Base-by-base conservation (phyloP, 75 land plant species). In the Isoetes taiwanensis region DNA sequence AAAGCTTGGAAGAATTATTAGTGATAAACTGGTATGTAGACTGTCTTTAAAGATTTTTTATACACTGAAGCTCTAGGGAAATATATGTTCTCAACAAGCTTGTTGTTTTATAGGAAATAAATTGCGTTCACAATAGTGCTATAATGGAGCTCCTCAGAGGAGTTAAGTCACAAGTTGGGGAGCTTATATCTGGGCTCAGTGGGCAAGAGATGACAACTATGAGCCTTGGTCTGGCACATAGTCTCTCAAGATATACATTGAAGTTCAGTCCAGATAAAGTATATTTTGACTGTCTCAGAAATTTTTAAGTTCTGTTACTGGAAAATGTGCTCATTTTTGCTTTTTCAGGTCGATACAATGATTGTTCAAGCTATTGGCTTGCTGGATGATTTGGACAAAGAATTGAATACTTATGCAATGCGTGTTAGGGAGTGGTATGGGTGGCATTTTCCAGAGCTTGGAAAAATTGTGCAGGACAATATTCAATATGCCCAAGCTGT, bases 261-360 rank as follows among this genome's bases (percentile, higher is more conserved):
- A 93, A 93, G 54, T 93, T 87, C 52, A 93, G 98, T 43, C 81
- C 95, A 28, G 98, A 93, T 48, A 93, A 93, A 83, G 98, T 87
- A 41, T 19, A 30, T 6, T 2, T 12, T 41, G 2, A 29, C 16
- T 34, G 59, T 17, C 17, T 33, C 38, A 21, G 20, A 28, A 17
- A 23, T 42, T 16, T 60, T 23, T 8, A 19, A 53, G 3, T 29
- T 48, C 32, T 21, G 14, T n/a, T n/a, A n/a, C n/a, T n/a, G n/a
- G n/a, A n/a, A n/a, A n/a, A n/a, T n/a, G n/a, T 58, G 46, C 29
- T 53, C 11, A 23, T 63, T 34, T 24, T 4, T 16, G 16, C 30
- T 10, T 38, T 23, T 56, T 19, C 65, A 87, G 94, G 88, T 91
- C 2, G 98, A 91, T 69, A 91, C 98, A 5, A 91, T 91, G 98